These are phyloP conservation scores for Neurospora discreta DNA, from an alignment of 495 filamentous ascomycete species.

Conservation along the genomic window DNA sequence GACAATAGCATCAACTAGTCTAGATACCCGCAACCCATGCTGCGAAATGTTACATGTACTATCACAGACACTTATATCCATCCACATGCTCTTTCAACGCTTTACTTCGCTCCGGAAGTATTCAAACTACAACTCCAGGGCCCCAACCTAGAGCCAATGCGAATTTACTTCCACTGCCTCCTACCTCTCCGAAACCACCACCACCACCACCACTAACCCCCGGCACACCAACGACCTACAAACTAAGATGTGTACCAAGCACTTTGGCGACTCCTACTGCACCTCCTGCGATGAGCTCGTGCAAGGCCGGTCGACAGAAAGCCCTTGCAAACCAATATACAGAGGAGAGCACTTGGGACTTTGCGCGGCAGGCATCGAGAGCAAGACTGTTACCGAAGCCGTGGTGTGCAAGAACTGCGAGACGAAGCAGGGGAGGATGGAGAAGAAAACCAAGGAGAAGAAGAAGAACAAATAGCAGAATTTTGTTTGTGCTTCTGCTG, in stretches of 20 bases:
- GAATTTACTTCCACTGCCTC: neutral
- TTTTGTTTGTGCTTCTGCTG: neutral
- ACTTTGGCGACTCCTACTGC: neutral
- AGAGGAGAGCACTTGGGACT: neutral
- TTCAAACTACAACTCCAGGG: no score
- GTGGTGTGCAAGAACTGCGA: neutral
- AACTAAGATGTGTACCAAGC: neutral
- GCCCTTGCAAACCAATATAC: neutral
- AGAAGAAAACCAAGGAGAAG: neutral
- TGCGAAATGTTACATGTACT: neutral
- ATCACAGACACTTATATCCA: neutral
- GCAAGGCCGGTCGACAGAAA: neutral
- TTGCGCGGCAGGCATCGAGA: neutral
- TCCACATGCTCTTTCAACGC: neutral
- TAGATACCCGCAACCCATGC: neutral
- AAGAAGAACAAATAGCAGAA: neutral
- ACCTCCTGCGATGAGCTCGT: neutral
- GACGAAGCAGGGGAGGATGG: neutral
- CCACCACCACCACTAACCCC: neutral
- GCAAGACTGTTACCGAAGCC: neutral
- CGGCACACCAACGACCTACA: neutral
- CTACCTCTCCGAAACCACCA: neutral
- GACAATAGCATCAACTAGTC: neutral
- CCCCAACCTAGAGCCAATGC: neutral
- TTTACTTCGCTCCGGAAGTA: no score